Evolutionary conservation across 208 protist genomes (phyloP).

Genomic region (Angomonas deanei): DNA sequence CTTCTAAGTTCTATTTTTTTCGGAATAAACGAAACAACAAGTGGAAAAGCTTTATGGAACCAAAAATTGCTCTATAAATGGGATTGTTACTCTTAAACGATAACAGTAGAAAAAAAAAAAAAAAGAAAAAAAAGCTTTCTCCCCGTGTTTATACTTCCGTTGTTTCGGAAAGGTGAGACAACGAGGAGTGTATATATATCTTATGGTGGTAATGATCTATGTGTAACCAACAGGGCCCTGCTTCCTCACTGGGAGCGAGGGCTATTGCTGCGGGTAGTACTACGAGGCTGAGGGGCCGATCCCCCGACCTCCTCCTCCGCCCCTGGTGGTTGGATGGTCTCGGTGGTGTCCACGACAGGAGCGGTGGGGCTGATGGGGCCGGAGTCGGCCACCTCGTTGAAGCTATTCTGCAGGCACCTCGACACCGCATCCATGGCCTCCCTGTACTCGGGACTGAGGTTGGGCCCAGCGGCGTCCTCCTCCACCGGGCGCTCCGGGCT

Average conservation of each 20-base stretch:
- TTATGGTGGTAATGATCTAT: too few species aligned
- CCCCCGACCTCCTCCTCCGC: background rate
- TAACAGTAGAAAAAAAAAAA: background rate
- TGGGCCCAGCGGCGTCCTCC: background rate
- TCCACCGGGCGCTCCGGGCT: background rate
- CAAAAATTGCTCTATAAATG: background rate
- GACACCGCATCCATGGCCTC: slow-evolving; percentile 9
- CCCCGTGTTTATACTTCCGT: background rate
- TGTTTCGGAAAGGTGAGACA: too few species aligned
- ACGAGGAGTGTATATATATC: too few species aligned
- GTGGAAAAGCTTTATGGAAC: background rate
- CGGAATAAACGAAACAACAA: background rate
- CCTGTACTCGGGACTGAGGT: background rate
- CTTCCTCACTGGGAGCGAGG: background rate
- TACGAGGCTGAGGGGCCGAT: background rate
- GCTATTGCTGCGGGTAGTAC: background rate
- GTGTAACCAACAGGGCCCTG: background rate
- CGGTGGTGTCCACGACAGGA: background rate
- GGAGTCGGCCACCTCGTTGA: slow-evolving; percentile 19
- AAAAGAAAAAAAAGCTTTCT: background rate
- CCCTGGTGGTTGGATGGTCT: background rate
- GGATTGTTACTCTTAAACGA: background rate
- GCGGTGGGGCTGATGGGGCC: background rate
- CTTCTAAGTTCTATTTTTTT: background rate
- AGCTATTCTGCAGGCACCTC: slow-evolving; percentile 30